Conservation (phyloP, 75 land plant species). For the Larix kaempferi region DNA sequence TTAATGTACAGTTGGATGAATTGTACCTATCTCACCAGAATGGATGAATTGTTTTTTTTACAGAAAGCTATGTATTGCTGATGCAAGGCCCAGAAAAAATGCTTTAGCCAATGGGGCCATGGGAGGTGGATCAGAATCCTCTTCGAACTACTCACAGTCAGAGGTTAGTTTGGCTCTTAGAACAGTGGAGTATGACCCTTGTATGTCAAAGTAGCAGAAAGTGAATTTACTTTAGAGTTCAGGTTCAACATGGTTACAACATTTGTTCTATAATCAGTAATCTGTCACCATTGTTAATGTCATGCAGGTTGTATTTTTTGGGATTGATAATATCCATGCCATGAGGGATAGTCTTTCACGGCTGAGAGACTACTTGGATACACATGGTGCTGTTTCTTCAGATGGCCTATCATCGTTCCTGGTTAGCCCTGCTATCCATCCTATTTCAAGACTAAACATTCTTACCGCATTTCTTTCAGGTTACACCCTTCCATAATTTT, state of each 20-base stretch:
- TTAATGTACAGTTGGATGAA: background rate
- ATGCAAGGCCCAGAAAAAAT: constrained; percentile 98
- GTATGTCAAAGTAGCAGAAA: background rate
- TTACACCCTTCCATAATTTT: background rate
- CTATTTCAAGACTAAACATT: background rate
- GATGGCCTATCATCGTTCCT: constrained; percentile 94
- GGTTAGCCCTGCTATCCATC: constrained; percentile 40
- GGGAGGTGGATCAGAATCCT: constrained; percentile 99
- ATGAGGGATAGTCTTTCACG: constrained; percentile 94
- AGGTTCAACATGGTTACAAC: background rate
- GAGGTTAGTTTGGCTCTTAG: constrained; percentile 56
- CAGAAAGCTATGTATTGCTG: constrained; percentile 96
- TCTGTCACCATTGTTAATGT: constrained; percentile 3
- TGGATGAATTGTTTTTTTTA: background rate
- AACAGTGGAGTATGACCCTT: background rate
- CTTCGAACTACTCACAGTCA: constrained; percentile 87
- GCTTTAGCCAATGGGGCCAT: constrained; percentile 97
- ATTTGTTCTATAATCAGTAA: constrained; percentile 3
- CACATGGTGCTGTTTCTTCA: constrained; percentile 85
- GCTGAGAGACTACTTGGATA: constrained; percentile 89
- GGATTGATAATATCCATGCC: constrained; percentile 97
- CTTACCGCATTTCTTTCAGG: background rate
- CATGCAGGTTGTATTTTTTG: constrained; percentile 86
- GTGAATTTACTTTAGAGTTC: background rate
- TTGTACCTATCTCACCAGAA: background rate